Evolutionary conservation across 2,329 filamentous ascomycete species (phyloP), one percentile per base, ranked within the genome.

Genomic region (Chrysosporium keratinophilum): DNA sequence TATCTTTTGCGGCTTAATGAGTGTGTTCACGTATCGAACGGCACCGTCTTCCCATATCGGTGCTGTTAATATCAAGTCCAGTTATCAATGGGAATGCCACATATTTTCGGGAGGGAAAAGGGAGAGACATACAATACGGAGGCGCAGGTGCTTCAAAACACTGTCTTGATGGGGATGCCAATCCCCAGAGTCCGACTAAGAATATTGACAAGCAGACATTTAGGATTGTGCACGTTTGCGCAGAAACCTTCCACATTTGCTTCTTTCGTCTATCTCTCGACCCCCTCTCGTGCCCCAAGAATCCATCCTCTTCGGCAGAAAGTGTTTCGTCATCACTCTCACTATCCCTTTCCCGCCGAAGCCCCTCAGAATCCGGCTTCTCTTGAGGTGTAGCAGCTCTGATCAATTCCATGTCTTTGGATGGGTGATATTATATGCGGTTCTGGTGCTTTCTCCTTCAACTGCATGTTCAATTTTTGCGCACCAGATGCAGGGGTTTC

Each of bases 11-110:
- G 55, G 52, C 17, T 33, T 41, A n/a, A 57, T 43, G 9, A 34
- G 44, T 17, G 23, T 58, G 43, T 57, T 57, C 20, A 56, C 50
- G 37, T 57, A 58, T 39, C 53, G 45, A 19, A 58, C 50, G 3
- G 35, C 46, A 1, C 55, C 55, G 40, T 57, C 55, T 41, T 58
- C 56, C 35, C 46, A 35, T 19, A 58, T 3, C 9, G 56, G 56
- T 10, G 54, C 56, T 54, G 12, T 47, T 5, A 11, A 23, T 40
- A 14, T 14, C 6, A 50, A n/a, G 41, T 3, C 17, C 42, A 10
- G 23, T 54, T 17, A 53, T 20, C 7, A 34, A 31, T 14, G 6
- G 14, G n/a, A 34, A 17, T 4, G 23, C 31, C 31, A 14, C 5
- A 17, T 28, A 51, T 11, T 5, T 50, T 10, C 12, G 5, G 39